A percentile compares a stretch with the other conserved stretches of the same genome.
phyloP scores from a whole-genome alignment of 768 basidiomycete species.

The Mycena galericulata region DNA sequence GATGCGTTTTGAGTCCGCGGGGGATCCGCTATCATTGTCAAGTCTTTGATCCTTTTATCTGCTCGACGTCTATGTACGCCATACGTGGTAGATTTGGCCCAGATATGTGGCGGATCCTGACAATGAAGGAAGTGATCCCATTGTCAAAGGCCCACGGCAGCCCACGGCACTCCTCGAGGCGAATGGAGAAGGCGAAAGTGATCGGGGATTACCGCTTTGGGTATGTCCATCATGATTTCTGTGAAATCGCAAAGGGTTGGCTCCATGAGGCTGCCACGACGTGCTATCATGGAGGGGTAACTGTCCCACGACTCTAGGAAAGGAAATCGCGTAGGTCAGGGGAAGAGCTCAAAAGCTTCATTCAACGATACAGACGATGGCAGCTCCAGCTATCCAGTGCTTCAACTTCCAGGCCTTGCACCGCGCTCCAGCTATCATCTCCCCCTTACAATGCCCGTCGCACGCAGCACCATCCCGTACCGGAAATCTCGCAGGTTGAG shows the following conservation, averaged over 20 bases:
- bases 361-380: not conserved
- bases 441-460: conserved; percentile 17
- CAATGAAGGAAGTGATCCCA: conserved; percentile 2
- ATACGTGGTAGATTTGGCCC: not conserved
- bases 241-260: not conserved
- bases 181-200: not conserved
- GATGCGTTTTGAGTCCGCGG: too few species aligned
- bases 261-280: not conserved
- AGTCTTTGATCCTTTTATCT: too few species aligned
- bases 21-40: too few species aligned
- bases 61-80: not conserved
- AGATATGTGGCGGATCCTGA: not conserved
- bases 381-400: not conserved
- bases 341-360: conserved; percentile 24
- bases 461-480: conserved; percentile 8
- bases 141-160: too few species aligned
- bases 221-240: conserved; percentile 9
- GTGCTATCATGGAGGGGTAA: conserved; percentile 21
- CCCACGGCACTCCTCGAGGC: conserved; percentile 2
- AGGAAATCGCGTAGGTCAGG: not conserved
- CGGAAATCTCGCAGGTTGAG: conserved; percentile 23
- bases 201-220: conserved; percentile 7
- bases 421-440: not conserved
- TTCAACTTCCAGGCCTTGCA: not conserved
- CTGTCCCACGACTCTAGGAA: conserved; percentile 18